Evolutionary conservation across 78 protist genomes (phyloP), one percentile per base, ranked within the genome.

Genomic region (Dictyostelium intermedium): DNA sequence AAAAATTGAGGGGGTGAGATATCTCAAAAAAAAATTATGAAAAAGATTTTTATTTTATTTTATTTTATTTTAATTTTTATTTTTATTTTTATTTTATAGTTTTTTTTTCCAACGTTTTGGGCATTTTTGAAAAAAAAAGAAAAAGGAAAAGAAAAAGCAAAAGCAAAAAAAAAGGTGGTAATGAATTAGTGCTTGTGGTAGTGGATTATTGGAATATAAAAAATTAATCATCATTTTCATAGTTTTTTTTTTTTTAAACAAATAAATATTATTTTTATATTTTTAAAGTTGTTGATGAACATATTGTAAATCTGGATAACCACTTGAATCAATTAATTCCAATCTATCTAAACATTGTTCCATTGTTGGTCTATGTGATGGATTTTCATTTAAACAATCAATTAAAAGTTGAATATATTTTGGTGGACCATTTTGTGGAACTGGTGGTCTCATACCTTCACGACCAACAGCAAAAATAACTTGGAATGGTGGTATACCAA

Each of bases 401-500:
- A 4, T 39, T 47, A 92, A 83, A 16, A 95, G 50, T 78, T 11
- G 20, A 25, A 84, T 66, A 37, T 45, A 93, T 39, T 78, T 78
- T 30, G 85, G 56, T 0, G 92, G 95, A n/a, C 82, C 73, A 41
- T 25, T 10, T 43, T 76, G 41, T 5, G 97, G 97, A 2, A 53
- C 30, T n/a, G 96, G 82, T 11, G 96, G 97, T 32, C 97, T 23
- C 35, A 85, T 30, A 37, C 92, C 95, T 83, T 95, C 89, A 14
- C 79, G 37, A 30, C 96, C 97, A 18, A 95, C 97, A 10, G 95
- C 96, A 63, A 95, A 81, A 47, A 92, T 82, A 35, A 95, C 96
- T 70, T 92, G 95, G 73, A 84, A 92, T 13, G 97, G 97, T 23
- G 96, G 92, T 84, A 95, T 86, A 25, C 93, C 97, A 23, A 20